A percentile compares a stretch with the other conserved stretches of the same genome.
These are phyloP conservation scores for Fusarium sp. DNA, from an alignment of 2,329 filamentous ascomycete genomes.

Conservation along the genomic window DNA sequence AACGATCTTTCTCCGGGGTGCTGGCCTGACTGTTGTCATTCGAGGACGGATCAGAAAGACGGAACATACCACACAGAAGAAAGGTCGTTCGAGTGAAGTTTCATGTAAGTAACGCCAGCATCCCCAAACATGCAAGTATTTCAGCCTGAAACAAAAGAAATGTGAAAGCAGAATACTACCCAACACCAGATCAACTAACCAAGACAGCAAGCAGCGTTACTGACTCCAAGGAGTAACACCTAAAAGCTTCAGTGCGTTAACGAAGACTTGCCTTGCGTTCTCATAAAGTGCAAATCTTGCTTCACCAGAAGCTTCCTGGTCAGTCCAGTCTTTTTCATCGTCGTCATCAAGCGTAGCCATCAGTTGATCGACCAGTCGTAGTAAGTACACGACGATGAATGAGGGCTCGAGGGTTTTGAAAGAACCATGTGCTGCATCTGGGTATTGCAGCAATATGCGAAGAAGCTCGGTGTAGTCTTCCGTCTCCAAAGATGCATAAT, in stretches of 20 bases:
- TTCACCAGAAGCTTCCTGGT: constrained; percentile 63
- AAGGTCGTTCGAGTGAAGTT: not conserved
- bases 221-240: constrained; percentile 42
- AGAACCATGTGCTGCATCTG: constrained; percentile 71
- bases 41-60: not conserved
- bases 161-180: not conserved
- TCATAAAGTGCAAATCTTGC: constrained; percentile 69
- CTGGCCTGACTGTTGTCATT: not conserved
- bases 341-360: constrained; percentile 63
- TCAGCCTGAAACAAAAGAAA: not conserved
- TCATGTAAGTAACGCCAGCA: not conserved
- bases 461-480: constrained; percentile 51
- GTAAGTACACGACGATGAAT: constrained; percentile 72
- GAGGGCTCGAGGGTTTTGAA: constrained; percentile 74
- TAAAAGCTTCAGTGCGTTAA: constrained; percentile 53
- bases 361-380: constrained; percentile 29
- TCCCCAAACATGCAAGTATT: not conserved
- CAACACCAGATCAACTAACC: not conserved
- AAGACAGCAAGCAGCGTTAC: not conserved
- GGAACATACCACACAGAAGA: not conserved
- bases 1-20: not conserved
- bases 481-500: constrained; percentile 26
- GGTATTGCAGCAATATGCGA: constrained; percentile 71
- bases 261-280: constrained; percentile 44
- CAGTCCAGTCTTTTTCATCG: constrained; percentile 47